These are phyloP conservation scores for Tulasnella sp. DNA, from an alignment of 768 basidiomycete species.

Conservation along the genomic window DNA sequence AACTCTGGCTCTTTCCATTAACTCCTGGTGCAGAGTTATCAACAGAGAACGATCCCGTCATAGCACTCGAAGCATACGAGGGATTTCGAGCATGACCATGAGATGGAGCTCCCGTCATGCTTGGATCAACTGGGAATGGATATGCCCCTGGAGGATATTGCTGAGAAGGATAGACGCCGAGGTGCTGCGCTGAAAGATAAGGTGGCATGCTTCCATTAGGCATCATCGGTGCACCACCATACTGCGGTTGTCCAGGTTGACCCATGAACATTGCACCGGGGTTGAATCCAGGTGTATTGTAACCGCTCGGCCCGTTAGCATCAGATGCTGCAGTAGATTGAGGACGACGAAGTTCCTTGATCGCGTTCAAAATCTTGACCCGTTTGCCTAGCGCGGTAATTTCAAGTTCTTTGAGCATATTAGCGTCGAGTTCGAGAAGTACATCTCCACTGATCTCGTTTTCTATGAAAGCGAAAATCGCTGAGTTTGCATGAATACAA, in stretches of 20 bases:
- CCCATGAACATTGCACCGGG: slow-evolving; percentile 32
- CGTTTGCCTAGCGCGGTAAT: slow-evolving; percentile 92
- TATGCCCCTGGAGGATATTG: too few relatives aligned
- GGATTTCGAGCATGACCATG: not conserved
- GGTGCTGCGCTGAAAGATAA: too few relatives aligned
- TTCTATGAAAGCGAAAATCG: slow-evolving; percentile 37
- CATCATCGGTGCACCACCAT: not conserved
- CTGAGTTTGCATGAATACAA: not conserved
- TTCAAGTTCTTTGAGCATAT: slow-evolving; percentile 81
- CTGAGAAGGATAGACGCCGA: too few relatives aligned
- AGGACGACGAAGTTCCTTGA: slow-evolving; percentile 56
- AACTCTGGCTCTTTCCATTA: not conserved
- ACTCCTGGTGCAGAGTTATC: not conserved
- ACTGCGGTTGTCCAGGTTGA: slow-evolving; percentile 33
- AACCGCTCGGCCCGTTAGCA: too few relatives aligned
- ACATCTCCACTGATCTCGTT: slow-evolving; percentile 99
- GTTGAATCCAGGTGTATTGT: too few relatives aligned
- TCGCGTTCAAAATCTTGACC: slow-evolving; percentile 82
- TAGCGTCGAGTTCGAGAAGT: slow-evolving; percentile 82
- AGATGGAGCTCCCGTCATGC: not conserved
- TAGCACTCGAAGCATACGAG: not conserved
- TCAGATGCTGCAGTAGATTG: too few relatives aligned
- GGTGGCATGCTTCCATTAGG: slow-evolving; percentile 2
- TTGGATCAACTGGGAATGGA: slow-evolving; percentile 1
- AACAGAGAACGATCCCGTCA: too few relatives aligned